Conservation (phyloP, 352 stramenopile genomes). For the Phytophthora hybrid region DNA sequence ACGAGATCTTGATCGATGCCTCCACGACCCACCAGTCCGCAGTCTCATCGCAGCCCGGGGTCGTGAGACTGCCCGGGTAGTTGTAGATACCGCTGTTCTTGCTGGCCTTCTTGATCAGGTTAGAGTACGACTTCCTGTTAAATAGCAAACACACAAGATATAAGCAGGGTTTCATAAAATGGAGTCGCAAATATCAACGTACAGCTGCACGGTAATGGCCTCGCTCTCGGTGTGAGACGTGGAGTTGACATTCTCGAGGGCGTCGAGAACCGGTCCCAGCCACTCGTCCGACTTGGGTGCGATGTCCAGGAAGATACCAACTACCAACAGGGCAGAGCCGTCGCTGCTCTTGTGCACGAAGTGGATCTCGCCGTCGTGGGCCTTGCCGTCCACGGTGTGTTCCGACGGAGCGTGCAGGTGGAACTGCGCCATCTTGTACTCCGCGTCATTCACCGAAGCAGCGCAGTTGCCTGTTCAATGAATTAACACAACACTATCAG, state of each 20-base stretch:
- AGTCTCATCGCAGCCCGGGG: slow-evolving; percentile 36
- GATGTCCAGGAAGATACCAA: slow-evolving; percentile 39
- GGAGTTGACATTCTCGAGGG: slow-evolving; percentile 32
- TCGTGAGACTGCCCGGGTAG: slow-evolving; percentile 69
- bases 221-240: neutral
- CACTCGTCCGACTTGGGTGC: slow-evolving; percentile 30
- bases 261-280: slow-evolving; percentile 37
- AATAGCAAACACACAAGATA: neutral
- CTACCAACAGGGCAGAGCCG: slow-evolving; percentile 39
- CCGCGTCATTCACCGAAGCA: slow-evolving; percentile 6
- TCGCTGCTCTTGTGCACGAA: slow-evolving; percentile 50
- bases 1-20: slow-evolving; percentile 40
- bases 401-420: slow-evolving; percentile 59
- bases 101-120: slow-evolving; percentile 16
- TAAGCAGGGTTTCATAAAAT: neutral
- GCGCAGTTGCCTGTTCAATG: slow-evolving; percentile 20
- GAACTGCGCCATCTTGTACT: slow-evolving; percentile 49
- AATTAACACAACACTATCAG: neutral
- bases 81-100: slow-evolving; percentile 41
- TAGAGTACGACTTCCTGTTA: slow-evolving; percentile 26
- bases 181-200: neutral
- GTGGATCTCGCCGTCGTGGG: slow-evolving; percentile 45
- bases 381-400: slow-evolving; percentile 52
- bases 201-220: neutral
- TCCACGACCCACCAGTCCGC: no score